These are phyloP conservation scores for Plantago coronopus DNA, from an alignment of 305 asterid genomes.

Conservation along the genomic window DNA sequence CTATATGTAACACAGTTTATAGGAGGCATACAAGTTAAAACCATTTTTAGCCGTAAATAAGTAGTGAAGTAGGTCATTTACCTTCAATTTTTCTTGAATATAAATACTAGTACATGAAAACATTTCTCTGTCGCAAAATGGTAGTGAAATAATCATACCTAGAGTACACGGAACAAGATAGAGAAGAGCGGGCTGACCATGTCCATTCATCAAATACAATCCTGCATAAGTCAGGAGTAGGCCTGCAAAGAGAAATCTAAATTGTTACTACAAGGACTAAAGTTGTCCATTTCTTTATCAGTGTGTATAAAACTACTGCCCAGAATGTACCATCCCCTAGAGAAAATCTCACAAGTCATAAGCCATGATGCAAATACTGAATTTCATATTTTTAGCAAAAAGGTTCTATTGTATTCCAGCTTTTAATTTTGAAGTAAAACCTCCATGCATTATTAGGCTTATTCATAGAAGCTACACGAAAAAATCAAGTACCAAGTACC, in stretches of 20 bases:
- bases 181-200: slow-evolving; percentile 95
- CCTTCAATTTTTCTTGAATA: background rate
- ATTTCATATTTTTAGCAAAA: too few relatives aligned
- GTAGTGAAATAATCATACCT: slow-evolving; percentile 39
- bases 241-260: slow-evolving; percentile 49
- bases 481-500: too few relatives aligned
- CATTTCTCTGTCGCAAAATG: background rate
- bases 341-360: too few relatives aligned
- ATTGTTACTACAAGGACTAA: slow-evolving; percentile 13
- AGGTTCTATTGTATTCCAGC: too few relatives aligned
- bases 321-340: too few relatives aligned
- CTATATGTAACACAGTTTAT: slow-evolving; percentile 37
- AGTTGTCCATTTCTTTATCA: background rate
- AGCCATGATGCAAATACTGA: too few relatives aligned
- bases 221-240: slow-evolving; percentile 67
- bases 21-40: slow-evolving; percentile 8
- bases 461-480: too few relatives aligned
- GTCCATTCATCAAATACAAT: slow-evolving; percentile 85
- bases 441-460: too few relatives aligned
- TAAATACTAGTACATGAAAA: background rate
- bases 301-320: too few relatives aligned
- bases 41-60: background rate
- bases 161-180: slow-evolving; percentile 94
- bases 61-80: background rate
- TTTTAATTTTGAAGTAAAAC: too few relatives aligned